phyloP scores from a whole-genome alignment of 345 rosid genomes.

The Zanthoxylum bungeanum region DNA sequence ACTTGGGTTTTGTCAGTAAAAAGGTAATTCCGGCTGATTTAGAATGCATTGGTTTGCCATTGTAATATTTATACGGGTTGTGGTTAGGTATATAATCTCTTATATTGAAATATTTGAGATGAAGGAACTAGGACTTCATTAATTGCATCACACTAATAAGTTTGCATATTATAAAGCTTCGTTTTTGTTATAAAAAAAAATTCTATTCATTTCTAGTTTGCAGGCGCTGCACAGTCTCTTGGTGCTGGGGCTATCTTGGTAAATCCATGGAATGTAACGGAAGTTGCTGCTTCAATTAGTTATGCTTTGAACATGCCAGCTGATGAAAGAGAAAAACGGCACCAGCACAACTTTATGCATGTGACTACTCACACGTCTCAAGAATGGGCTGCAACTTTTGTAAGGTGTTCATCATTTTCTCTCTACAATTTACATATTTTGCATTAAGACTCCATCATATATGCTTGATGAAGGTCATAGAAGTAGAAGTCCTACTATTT shows the following conservation, averaged over 20 bases:
- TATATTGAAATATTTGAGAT: background rate
- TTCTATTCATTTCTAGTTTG: slow-evolving; percentile 40
- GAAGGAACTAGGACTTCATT: background rate
- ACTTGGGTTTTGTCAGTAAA: background rate
- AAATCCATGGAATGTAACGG: slow-evolving; percentile 59
- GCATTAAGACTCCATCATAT: background rate
- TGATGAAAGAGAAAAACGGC: slow-evolving; percentile 57
- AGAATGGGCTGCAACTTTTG: slow-evolving; percentile 68
- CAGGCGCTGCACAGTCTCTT: slow-evolving; percentile 68
- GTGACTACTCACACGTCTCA: slow-evolving; percentile 63
- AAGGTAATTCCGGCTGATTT: background rate
- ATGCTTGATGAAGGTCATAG: background rate
- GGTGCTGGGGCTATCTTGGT: slow-evolving; percentile 63
- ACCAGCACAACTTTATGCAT: slow-evolving; percentile 54
- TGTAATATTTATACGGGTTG: background rate
- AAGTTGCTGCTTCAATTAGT: slow-evolving; percentile 54
- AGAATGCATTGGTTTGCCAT: background rate
- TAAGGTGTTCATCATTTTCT: slow-evolving; percentile 33
- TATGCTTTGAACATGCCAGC: slow-evolving; percentile 58
- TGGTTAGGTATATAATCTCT: background rate
- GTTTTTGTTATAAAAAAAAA: background rate
- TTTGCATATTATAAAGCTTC: background rate
- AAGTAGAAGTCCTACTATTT: background rate
- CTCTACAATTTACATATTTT: background rate
- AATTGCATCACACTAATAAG: background rate